A percentile compares a stretch with the other conserved stretches of the same genome.
These are phyloP conservation scores for Metarhizium anisopliae DNA, from an alignment of 2,329 filamentous ascomycete genomes.

Conservation along the genomic window DNA sequence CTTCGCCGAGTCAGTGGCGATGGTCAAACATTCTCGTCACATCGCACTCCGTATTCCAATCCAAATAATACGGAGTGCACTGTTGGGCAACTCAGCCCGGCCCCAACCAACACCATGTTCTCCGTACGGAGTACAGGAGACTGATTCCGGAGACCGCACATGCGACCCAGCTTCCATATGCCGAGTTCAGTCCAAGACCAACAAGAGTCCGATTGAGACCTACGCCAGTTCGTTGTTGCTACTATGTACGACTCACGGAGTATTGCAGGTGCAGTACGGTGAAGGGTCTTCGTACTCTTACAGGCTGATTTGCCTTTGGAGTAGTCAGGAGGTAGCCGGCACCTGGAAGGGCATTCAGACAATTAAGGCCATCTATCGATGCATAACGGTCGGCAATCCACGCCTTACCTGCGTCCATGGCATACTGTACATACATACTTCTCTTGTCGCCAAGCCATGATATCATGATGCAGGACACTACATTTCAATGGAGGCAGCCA, in stretches of 20 bases:
- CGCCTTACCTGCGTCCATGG: not conserved
- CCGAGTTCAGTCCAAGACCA: not conserved
- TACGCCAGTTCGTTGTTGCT: too few species aligned
- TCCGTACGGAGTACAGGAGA: not conserved
- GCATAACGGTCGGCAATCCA: not conserved
- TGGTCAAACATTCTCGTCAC: too few species aligned
- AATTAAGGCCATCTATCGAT: not conserved
- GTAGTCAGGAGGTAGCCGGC: not conserved
- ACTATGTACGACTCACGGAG: too few species aligned
- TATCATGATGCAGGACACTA: slow-evolving; percentile 21
- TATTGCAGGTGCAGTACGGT: not conserved
- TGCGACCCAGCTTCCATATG: not conserved
- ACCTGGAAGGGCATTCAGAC: not conserved
- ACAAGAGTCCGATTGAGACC: not conserved
- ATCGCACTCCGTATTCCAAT: too few species aligned
- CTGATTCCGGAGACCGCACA: not conserved
- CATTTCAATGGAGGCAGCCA: not conserved
- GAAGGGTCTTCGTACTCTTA: too few species aligned
- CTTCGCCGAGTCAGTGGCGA: too few species aligned
- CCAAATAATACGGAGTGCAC: too few species aligned
- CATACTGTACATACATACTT: not conserved
- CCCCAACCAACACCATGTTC: too few species aligned
- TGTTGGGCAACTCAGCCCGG: too few species aligned
- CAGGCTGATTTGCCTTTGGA: not conserved
- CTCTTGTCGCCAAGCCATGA: slow-evolving; percentile 14